These are phyloP conservation scores for Pythium plurisporium DNA, from an alignment of 352 stramenopile species.

Conservation along the genomic window DNA sequence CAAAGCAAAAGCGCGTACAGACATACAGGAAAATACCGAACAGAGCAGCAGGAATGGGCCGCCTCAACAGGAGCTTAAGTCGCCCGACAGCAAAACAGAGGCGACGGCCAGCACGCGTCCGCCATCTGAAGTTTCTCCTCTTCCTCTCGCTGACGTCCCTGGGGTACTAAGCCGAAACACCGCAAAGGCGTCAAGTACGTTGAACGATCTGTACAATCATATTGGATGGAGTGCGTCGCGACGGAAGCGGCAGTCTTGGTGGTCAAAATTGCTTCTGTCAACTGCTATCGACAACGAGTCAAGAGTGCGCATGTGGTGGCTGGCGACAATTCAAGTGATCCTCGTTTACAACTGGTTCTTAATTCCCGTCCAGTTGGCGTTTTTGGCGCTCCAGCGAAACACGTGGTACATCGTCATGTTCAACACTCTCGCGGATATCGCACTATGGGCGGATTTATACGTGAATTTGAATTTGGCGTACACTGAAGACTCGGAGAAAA, in stretches of 20 bases:
- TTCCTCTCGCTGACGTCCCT: not conserved
- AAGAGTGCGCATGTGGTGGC: conserved; percentile 39
- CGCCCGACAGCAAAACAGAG: not conserved
- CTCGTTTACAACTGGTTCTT: conserved; percentile 57
- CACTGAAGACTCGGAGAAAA: conserved; percentile 52
- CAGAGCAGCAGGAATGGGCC: too few species aligned
- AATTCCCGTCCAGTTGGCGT: conserved; percentile 39
- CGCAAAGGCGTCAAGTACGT: not conserved
- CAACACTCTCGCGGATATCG: conserved; percentile 37
- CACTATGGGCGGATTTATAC: conserved; percentile 45
- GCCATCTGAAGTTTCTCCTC: not conserved
- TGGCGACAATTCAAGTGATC: conserved; percentile 36
- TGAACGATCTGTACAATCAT: conserved; percentile 25
- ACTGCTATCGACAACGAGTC: conserved; percentile 43
- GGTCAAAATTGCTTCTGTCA: conserved; percentile 28
- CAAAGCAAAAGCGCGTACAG: not conserved
- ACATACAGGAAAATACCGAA: not conserved
- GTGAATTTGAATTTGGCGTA: conserved; percentile 56
- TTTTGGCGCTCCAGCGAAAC: conserved; percentile 26
- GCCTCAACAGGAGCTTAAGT: too few species aligned
- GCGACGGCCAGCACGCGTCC: not conserved
- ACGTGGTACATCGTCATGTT: conserved; percentile 30
- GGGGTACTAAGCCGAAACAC: not conserved
- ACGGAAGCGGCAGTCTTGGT: conserved; percentile 16
- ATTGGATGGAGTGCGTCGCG: conserved; percentile 4